Percentiles rank a stretch among this genome's conserved stretches.
These are phyloP conservation scores for Alternaria solani DNA, from an alignment of 2,329 filamentous ascomycete genomes.

Conservation along the genomic window DNA sequence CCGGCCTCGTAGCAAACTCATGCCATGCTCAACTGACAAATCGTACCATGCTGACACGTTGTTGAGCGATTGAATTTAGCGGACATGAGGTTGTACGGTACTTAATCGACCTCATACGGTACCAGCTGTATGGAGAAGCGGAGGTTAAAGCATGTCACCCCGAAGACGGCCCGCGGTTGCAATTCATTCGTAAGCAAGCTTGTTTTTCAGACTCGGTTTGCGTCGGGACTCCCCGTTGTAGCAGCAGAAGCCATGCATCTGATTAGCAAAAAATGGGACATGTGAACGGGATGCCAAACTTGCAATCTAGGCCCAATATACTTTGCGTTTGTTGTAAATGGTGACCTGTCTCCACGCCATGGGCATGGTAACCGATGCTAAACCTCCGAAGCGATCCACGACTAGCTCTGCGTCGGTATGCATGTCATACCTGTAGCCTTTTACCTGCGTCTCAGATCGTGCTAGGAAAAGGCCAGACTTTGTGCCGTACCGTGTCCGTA, in stretches of 20 bases:
- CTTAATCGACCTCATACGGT: neutral
- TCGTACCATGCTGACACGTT: neutral
- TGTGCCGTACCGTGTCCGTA: conserved; percentile 3
- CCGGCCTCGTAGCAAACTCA: neutral
- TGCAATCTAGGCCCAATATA: conserved; percentile 5
- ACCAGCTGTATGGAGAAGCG: conserved; percentile 1
- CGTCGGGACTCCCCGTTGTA: neutral
- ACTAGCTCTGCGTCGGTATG: conserved; percentile 16
- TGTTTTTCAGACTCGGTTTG: neutral
- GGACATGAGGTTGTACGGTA: neutral
- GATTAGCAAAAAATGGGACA: neutral
- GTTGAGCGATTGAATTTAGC: neutral
- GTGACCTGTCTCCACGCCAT: conserved; percentile 7
- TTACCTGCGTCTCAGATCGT: conserved; percentile 14
- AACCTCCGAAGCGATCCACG: conserved; percentile 17
- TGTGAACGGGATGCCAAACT: neutral
- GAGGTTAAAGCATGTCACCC: neutral
- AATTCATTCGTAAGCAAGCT: neutral
- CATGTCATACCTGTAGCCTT: conserved; percentile 24
- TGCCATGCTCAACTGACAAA: neutral
- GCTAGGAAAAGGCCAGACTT: conserved; percentile 4
- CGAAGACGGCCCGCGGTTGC: conserved; percentile 4
- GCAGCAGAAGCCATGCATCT: neutral
- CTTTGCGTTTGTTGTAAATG: neutral
- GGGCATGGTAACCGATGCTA: conserved; percentile 7